Evolutionary conservation across 2,329 filamentous ascomycete species (phyloP), one percentile per base, ranked within the genome.

Genomic region (Paecilomyces sp.): DNA sequence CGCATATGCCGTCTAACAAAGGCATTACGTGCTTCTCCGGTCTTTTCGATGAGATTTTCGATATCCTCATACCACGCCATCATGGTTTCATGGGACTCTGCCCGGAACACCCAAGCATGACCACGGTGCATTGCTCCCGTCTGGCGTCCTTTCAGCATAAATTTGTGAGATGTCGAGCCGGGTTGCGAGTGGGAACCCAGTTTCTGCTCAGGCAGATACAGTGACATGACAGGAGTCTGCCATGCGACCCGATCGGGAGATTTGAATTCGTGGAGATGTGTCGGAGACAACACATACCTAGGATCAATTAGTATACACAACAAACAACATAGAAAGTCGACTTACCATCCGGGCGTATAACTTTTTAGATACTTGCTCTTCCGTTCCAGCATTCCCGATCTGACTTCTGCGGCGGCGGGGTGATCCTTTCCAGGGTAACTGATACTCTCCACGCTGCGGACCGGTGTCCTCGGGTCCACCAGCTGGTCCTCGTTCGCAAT

Each of bases 361-460:
- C 92, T 97, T 80, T 97, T 97, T 62, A 99, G 80, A 70, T 97
- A 99, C 73, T 97, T 99, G 83, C 92, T 96, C 86, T 97, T 97
- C 66, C 94, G 88, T 79, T 99, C 94, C 36, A 99, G 80, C 76
- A 97, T 87, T 2, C 94, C 94, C 22, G 91, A 91, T 62, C 92
- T 84, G 57, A 99, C 90, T 74, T 97, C 93, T 62, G 90, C 80
- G 72, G 81, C 91, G 75, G 90, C 86, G 62, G 90, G 87, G 73
- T 96, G 90, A 67, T 96, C 85, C 71, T 91, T 91, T 51, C 94
- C 94, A 18, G 92, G 92, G 72, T 97, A 99, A 61, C 90, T 85
- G 65, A 99, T 95, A 63, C 90, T 88, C 68, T 95, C 86, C 22
- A 91, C 76, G 57, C 87, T 85, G 58, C 94, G 86, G 61, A 96